Evolutionary conservation across 108 stramenopile species (phyloP).

Genomic region (Cyclotella choctawhatcheeana): DNA sequence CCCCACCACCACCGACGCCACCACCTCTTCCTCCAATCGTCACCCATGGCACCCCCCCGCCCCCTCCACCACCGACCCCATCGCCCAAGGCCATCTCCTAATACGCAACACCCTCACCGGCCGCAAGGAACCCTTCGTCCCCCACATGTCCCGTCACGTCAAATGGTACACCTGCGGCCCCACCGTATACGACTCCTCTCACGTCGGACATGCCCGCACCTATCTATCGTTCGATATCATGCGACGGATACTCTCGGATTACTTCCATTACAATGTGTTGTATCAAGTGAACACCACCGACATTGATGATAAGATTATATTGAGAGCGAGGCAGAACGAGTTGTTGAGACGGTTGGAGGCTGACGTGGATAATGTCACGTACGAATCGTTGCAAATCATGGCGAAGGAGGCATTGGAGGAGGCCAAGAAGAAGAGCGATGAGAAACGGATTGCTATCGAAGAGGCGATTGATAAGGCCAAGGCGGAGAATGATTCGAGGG

Average conservation of each 20-base stretch:
- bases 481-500: slow-evolving; percentile 53
- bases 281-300: slow-evolving; percentile 95
- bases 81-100: slow-evolving; percentile 64
- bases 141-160: slow-evolving; percentile 51
- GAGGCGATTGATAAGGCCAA: slow-evolving; percentile 59
- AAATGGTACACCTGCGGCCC: slow-evolving; percentile 96
- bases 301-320: slow-evolving; percentile 99
- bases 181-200: slow-evolving; percentile 96
- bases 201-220: slow-evolving; percentile 98
- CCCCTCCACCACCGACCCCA: slow-evolving; percentile 49
- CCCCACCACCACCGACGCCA: no score
- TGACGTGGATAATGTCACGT: slow-evolving; percentile 41
- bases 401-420: slow-evolving; percentile 59
- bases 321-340: slow-evolving; percentile 76
- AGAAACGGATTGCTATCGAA: slow-evolving; percentile 50
- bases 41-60: slow-evolving; percentile 64
- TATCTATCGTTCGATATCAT: slow-evolving; percentile 98
- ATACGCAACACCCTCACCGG: slow-evolving; percentile 70
- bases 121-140: slow-evolving; percentile 69
- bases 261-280: slow-evolving; percentile 94
- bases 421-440: slow-evolving; percentile 58
- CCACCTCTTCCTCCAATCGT: slow-evolving; percentile 30
- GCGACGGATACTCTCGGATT: slow-evolving; percentile 94
- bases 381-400: slow-evolving; percentile 32
- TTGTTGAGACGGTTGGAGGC: slow-evolving; percentile 57